Evolutionary conservation across 441 rosid genomes (phyloP), one percentile per base, ranked within the genome.

Genomic region (Populus hybrid): DNA sequence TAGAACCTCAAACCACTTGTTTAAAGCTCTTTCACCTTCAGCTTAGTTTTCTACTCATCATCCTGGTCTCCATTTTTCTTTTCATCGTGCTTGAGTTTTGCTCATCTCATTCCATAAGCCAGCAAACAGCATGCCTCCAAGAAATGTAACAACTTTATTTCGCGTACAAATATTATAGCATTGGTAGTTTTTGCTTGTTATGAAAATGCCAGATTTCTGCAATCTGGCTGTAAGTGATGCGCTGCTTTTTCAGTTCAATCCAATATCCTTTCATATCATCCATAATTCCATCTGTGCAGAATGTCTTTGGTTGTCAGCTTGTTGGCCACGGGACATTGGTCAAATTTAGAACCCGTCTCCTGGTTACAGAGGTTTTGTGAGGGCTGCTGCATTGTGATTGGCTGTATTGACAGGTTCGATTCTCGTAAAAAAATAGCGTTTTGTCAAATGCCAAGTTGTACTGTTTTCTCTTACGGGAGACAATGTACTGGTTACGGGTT

Each of bases 41-140:
- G 59, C 59, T 12, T 4, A 46, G 19, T 46, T 4, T 46, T 46
- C 7, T 14, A 46, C 57, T 12, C 18, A 4, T 12, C 57, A 46
- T 12, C 57, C 57, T 14, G 19, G 19, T 46, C 57, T 14, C 57
- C 57, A 12, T 46, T 46, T 46, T 46, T 46, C 9, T 5, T 70
- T 34, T 36, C 38, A 46, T 46, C 0, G 6, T 28, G 0, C 30
- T 73, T 8, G 32, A 6, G 19, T 14, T 46, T 46, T 14, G 57
- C 11, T 70, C 50, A 18, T n/a, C 61, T 19, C 68, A 7, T 63
- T 46, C 57, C 57, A 11, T 46, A 12, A 64, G 65, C 84, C 83
- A 75, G 73, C 80, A 83, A 26, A 85, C 81, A 71, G 84, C 79
- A 66, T 82, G 66, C 78, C 59, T 82, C 80, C 76, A 69, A 78